Percentiles rank a stretch among this genome's conserved stretches.
Conservation (phyloP, 1,139 yeast genomes). For the Yamadazyma pseudoaaseri region DNA sequence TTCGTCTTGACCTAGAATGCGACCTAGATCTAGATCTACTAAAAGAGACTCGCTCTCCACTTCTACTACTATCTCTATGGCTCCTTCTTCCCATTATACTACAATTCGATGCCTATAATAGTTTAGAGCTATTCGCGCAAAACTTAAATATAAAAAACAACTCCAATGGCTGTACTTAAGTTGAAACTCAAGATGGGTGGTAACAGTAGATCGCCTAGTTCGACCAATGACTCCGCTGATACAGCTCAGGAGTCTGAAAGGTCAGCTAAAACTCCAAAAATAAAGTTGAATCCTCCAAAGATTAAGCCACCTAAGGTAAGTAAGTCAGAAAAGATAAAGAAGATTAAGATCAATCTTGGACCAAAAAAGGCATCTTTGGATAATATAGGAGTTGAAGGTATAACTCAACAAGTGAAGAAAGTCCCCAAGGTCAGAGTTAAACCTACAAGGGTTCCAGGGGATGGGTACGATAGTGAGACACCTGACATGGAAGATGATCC, state of each 20-base stretch:
- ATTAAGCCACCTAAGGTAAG: slow-evolving; percentile 21
- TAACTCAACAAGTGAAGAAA: slow-evolving; percentile 14
- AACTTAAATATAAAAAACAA: neutral
- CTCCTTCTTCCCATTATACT: slow-evolving; percentile 5
- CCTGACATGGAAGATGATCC: slow-evolving; percentile 97
- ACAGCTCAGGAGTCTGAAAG: neutral
- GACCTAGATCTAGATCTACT: slow-evolving; percentile 9
- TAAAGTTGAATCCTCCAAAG: slow-evolving; percentile 20
- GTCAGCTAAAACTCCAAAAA: slow-evolving; percentile 8
- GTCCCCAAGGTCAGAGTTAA: slow-evolving; percentile 74
- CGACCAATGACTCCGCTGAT: slow-evolving; percentile 2
- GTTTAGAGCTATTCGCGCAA: too few species aligned
- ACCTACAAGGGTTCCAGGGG: slow-evolving; percentile 85
- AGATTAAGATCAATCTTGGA: slow-evolving; percentile 22
- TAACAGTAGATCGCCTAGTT: slow-evolving; percentile 7
- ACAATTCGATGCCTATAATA: too few species aligned
- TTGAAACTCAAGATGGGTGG: slow-evolving; percentile 25
- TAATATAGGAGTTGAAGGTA: slow-evolving; percentile 11
- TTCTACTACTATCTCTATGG: slow-evolving; percentile 3
- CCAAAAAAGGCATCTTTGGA: slow-evolving; percentile 13
- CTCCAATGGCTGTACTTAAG: slow-evolving; percentile 15
- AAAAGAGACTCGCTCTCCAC: neutral
- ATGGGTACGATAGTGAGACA: slow-evolving; percentile 96
- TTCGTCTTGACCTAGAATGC: slow-evolving; percentile 23
- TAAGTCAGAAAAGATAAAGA: slow-evolving; percentile 19